Base-by-base conservation (phyloP, 495 filamentous ascomycete species). In the Hamigera avellanea region DNA sequence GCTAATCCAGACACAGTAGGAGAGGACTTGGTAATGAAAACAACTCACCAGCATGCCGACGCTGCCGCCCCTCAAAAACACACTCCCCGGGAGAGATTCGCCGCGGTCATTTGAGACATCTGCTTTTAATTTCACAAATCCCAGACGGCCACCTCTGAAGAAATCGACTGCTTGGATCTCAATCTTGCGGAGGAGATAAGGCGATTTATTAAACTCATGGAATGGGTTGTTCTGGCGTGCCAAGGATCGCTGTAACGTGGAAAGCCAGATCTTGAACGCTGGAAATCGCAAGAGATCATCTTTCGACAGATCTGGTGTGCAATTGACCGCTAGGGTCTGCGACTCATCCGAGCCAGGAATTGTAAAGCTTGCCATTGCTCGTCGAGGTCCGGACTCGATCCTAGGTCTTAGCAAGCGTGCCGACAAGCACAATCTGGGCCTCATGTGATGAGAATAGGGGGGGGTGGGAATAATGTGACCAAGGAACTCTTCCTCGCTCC, bases 61-160 rank as follows among this genome's bases (percentile, higher is more conserved):
- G 56, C 76, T 82, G 1, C 81, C 80, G 2, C 86, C 86, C 26
- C 86, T 73, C 16, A 95, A 58, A 53, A 95, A 89, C 1, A 88
- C 72, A 21, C 76, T 73, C 3, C 82, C 85, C 1, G 86, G 83
- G 3, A 95, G 70, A 30, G 51, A 63, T 46, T 84, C 80, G 6
- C 76, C 78, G 6, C 51, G 47, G 4, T 57, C 47, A 50, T 84
- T 91, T 12, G 69, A 66, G 1, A 93, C 66, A 9, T 72, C 61
- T 2, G 81, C 73, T 19, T 69, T 70, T 6, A 94, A 53, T 43
- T 93, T 93, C 14, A 93, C 39, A 52, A 95, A 95, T 8, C 87
- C 86, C 14, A 89, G 49, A 7, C 77, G 64, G 2, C 47, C 52
- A 1, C 61, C 52, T 31, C 76, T 76, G 44, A 86, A 93, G 21